Base-by-base conservation (phyloP, 1,284 basidiomycete species). In the Chiua sp. region DNA sequence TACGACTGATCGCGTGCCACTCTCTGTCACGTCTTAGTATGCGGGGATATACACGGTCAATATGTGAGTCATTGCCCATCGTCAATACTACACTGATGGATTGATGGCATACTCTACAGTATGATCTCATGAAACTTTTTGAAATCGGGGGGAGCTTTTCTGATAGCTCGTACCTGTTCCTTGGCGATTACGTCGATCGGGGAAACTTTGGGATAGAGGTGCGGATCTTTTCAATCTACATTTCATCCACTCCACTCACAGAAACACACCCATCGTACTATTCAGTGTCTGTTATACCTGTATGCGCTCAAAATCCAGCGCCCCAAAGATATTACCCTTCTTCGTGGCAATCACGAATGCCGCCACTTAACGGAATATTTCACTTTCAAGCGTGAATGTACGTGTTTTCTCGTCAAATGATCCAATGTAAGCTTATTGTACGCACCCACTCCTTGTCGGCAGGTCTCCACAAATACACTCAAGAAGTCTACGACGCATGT, bases 11-110 rank as follows among this genome's bases (percentile, higher is more conserved):
- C 51, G 54, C 22, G 53, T 66, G 62, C 51, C 47, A 20, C 53
- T 47, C 3, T 23, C 26, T 8, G 22, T 46, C 22, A 26, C 39
- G 13, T 59, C 57, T 42, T 66, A 96, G 95, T 98, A 63, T 96
- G 94, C 72, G 96, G 96, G 53, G 97, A 99, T 79, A 96, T 98
- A 56, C 97, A 99, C 75, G 97, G 97, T 12, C 97, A 99, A 91
- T 99, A 96, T 78, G 94, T 97, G 78, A 78, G 93, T 79, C 54
- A 37, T 63, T 32, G 48, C 48, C 12, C 11, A 42, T 20, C 51
- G 20, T 52, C 49, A 37, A 53, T 54, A 50, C 58, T 62, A 42
- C 46, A 20, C 33, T 15, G 42, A 66, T 63, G 18, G n/a, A 15
- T 50, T 59, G 59, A 69, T 63, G 16, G 18, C 18, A 18, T 20